Base-by-base conservation (phyloP, 805 yeast species). In the Helenozyma baotianmanensis region DNA sequence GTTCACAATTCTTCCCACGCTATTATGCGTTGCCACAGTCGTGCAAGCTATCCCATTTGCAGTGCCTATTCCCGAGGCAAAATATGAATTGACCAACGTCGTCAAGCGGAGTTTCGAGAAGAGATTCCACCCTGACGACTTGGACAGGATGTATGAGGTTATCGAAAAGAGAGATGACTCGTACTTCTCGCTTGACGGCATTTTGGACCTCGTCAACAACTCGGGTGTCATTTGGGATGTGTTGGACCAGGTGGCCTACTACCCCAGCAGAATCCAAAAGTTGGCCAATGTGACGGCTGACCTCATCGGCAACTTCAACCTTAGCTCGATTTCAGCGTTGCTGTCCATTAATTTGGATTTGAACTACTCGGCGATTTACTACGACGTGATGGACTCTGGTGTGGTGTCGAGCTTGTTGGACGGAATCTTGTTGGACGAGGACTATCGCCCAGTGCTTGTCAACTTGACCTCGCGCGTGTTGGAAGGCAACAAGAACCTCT, bases 371-470 rank as follows among this genome's bases (percentile, higher is more conserved):
- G 52, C 46, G 4, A 39, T 60, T 9, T 29, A 55, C 14, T 36
- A 35, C 8, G 42, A 48, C 8, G 58, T 62, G 9, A 30, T 44
- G 32, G 45, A 53, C 2, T 64, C 70, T 1, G 72, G 72, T 0
- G 52, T 66, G 14, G 42, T 61, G 13, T 40, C 51, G 6, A 56
- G 62, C 6, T 30, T 55, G 3, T 49, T 59, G 35, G 68, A 66
- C 38, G 71, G 70, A 0, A 36, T 64, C 9, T 47, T 65, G 18
- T 52, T 65, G 39, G 71, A 66, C 39, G 45, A 44, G 1, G 32
- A 32, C 21, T 62, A 45, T 42, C 49, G 66, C 30, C 64, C 64
- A 3, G 53, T 45, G 12, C 39, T 66, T 9, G 61, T 56, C 6
- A 45, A 58, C 29, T 40, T 65, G 23, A 46, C 53, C 19, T 50